Evolutionary conservation across 495 filamentous ascomycete genomes (phyloP).

Genomic region (Geopyxis carbonaria): DNA sequence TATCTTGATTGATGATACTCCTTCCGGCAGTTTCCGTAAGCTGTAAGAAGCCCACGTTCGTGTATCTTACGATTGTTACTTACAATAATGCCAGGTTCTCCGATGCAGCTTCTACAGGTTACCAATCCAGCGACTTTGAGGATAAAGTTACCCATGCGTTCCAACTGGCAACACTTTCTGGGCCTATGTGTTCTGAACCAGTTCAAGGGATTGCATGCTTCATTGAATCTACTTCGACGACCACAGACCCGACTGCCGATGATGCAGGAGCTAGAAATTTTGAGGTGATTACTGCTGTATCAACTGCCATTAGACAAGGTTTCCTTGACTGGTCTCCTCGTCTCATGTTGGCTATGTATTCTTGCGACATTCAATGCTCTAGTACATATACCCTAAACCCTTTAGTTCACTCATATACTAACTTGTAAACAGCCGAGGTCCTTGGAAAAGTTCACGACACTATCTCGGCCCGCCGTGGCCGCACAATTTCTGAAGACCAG

Average conservation of each 20-base stretch:
- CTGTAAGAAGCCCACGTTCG: constrained; percentile 37
- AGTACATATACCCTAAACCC: constrained; percentile 36
- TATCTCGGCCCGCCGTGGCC: constrained; percentile 75
- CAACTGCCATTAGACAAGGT: constrained; percentile 65
- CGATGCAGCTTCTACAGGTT: constrained; percentile 44
- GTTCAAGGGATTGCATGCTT: constrained; percentile 87
- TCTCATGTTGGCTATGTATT: constrained; percentile 94
- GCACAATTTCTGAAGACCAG: constrained; percentile 74
- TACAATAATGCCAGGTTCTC: no score
- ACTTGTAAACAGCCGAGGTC: constrained; percentile 51
- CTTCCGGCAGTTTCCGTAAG: constrained; percentile 51
- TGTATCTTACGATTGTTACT: constrained; percentile 16
- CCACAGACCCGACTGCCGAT: constrained; percentile 38
- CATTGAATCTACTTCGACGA: constrained; percentile 58
- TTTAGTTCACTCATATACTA: constrained; percentile 1
- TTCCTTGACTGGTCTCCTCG: constrained; percentile 94
- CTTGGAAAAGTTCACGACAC: constrained; percentile 88
- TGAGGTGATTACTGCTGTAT: constrained; percentile 74
- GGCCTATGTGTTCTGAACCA: constrained; percentile 83
- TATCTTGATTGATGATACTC: constrained; percentile 69
- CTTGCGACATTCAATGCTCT: constrained; percentile 88
- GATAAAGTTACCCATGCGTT: constrained; percentile 88
- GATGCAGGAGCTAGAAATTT: constrained; percentile 66
- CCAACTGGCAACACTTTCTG: constrained; percentile 77
- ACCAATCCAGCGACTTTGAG: constrained; percentile 62